Percentiles rank a stretch among this genome's conserved stretches.
Conservation (phyloP, 768 basidiomycete genomes). For the Suillus placidus region DNA sequence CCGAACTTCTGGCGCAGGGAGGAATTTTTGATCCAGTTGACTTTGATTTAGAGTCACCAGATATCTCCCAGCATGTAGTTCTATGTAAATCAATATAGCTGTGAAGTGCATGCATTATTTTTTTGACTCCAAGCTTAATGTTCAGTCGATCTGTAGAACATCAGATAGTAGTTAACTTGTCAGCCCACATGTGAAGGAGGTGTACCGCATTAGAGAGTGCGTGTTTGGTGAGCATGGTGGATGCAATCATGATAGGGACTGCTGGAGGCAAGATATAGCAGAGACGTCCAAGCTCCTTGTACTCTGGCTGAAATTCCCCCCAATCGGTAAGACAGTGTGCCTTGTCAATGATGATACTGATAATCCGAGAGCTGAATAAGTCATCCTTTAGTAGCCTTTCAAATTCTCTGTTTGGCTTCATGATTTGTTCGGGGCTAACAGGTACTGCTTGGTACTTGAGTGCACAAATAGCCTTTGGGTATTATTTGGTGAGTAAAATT, state of each 20-base stretch:
- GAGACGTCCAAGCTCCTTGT: conserved; percentile 16
- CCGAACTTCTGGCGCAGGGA: conserved; percentile 12
- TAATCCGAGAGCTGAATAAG: conserved; percentile 14
- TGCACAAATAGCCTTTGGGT: conserved; percentile 8
- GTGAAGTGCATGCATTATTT: conserved; percentile 19
- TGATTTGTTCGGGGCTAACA: conserved; percentile 15
- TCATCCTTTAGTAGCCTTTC: conserved; percentile 16
- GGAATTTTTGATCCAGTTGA: not conserved
- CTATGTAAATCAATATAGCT: conserved; percentile 18
- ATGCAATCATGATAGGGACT: conserved; percentile 18
- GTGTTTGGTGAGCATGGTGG: conserved; percentile 21
- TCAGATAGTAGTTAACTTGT: not conserved
- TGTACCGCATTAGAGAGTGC: conserved; percentile 7
- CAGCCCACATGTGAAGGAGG: not conserved
- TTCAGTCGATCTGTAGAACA: conserved; percentile 21
- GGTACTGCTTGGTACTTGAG: conserved; percentile 12
- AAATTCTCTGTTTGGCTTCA: conserved; percentile 15
- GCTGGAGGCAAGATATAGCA: conserved; percentile 15
- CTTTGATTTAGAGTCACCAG: not conserved
- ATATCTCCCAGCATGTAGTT: conserved; percentile 16
- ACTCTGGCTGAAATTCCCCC: conserved; percentile 23
- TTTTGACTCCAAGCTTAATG: conserved; percentile 20
- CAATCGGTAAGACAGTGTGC: conserved; percentile 17
- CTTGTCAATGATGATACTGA: conserved; percentile 27
- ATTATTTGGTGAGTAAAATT: not conserved